These are phyloP conservation scores for Chiua virens DNA, from an alignment of 768 basidiomycete species.

Conservation along the genomic window DNA sequence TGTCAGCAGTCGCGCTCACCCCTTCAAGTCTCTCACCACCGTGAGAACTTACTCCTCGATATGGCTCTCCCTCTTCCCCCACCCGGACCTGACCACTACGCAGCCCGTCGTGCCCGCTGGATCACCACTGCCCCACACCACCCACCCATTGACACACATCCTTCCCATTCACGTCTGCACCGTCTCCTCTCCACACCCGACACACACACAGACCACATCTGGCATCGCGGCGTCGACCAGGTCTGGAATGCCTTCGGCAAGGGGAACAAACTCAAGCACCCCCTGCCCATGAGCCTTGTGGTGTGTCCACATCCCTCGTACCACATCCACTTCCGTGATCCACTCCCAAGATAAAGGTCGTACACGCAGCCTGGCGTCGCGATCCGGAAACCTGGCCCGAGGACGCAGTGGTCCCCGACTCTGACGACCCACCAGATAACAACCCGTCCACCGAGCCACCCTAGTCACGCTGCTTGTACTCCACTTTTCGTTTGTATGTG, in stretches of 20 bases:
- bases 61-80: conserved; percentile 45
- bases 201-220: conserved; percentile 50
- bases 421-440: conserved; percentile 48
- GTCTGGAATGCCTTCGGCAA: conserved; percentile 63
- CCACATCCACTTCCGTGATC: neutral
- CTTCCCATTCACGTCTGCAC: conserved; percentile 50
- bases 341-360: conserved; percentile 61
- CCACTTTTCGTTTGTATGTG: conserved; percentile 2
- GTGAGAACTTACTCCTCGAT: conserved; percentile 23
- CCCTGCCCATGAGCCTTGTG: conserved; percentile 61
- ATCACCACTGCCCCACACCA: conserved; percentile 32
- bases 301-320: conserved; percentile 41
- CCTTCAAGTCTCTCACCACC: neutral
- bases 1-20: neutral
- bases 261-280: conserved; percentile 58
- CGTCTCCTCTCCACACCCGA: conserved; percentile 47
- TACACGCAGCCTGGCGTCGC: conserved; percentile 73
- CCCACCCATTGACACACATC: conserved; percentile 24
- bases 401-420: conserved; percentile 56
- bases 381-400: conserved; percentile 74
- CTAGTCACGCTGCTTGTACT: no score
- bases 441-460: neutral
- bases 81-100: conserved; percentile 65
- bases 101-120: conserved; percentile 65
- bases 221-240: conserved; percentile 56